phyloP scores from a whole-genome alignment of 352 stramenopile genomes.

The Phytophthora pseudosyringae region DNA sequence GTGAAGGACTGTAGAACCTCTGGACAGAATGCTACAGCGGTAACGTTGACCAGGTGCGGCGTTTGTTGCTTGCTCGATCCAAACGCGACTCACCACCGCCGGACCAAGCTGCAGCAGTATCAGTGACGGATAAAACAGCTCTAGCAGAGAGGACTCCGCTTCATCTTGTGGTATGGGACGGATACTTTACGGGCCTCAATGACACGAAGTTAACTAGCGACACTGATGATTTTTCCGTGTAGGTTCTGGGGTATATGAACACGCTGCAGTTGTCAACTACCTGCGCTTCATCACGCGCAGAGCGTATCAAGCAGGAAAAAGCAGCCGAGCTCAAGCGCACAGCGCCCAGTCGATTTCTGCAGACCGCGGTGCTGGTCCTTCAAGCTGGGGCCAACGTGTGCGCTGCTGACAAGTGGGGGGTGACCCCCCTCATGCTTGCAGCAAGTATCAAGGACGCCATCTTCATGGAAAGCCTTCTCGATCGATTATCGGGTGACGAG shows the following conservation, averaged over 20 bases:
- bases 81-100: background rate
- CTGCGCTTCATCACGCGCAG: constrained; percentile 1
- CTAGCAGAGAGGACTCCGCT: constrained; percentile 47
- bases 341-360: constrained; percentile 38
- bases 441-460: constrained; percentile 36
- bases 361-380: constrained; percentile 42
- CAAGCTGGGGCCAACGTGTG: constrained; percentile 35
- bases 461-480: constrained; percentile 51
- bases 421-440: constrained; percentile 72
- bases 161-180: constrained; percentile 50
- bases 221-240: constrained; percentile 1
- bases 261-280: constrained; percentile 7
- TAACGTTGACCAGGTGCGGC: constrained; percentile 37
- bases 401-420: constrained; percentile 55
- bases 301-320: constrained; percentile 15
- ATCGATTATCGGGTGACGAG: constrained; percentile 24
- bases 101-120: background rate
- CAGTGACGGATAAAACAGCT: constrained; percentile 39
- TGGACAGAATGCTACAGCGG: constrained; percentile 49
- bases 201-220: background rate
- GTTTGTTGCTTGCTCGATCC: constrained; percentile 23
- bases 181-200: background rate
- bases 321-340: constrained; percentile 9
- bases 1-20: constrained; percentile 36
- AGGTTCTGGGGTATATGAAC: constrained; percentile 50